Conservation (phyloP, 345 rosid genomes). For the Clausena lansium region DNA sequence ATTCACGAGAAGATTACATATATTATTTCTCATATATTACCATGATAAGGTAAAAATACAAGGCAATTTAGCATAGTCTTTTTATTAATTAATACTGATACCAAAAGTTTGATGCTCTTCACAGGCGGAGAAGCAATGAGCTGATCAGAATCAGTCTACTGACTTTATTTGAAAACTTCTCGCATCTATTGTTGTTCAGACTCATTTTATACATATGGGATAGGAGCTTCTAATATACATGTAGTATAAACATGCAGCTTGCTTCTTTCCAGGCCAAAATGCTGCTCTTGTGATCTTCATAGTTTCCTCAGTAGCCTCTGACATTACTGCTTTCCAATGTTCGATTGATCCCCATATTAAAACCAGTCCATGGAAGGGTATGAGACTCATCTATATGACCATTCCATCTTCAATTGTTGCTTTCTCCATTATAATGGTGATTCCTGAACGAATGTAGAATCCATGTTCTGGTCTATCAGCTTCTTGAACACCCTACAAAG, state of each 20-base stretch:
- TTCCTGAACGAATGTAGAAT: constrained; percentile 76
- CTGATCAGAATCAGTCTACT: background rate
- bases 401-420: constrained; percentile 82
- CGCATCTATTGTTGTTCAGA: background rate
- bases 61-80: background rate
- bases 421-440: constrained; percentile 71
- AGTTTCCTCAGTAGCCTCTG: constrained; percentile 5
- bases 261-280: constrained; percentile 17
- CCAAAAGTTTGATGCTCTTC: background rate
- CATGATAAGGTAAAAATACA: background rate
- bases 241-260: constrained; percentile 19
- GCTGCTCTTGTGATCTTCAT: constrained; percentile 18
- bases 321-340: background rate
- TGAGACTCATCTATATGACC: constrained; percentile 44
- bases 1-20: background rate
- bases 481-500: constrained; percentile 72
- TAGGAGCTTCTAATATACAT: constrained; percentile 27
- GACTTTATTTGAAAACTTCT: background rate
- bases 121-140: background rate
- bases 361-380: background rate
- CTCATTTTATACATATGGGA: constrained; percentile 10
- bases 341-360: background rate
- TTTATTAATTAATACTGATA: background rate
- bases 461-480: constrained; percentile 80
- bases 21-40: background rate